Evolutionary conservation across 805 yeast species (phyloP), one percentile per base, ranked within the genome.

Genomic region (Candida tammaniensis): DNA sequence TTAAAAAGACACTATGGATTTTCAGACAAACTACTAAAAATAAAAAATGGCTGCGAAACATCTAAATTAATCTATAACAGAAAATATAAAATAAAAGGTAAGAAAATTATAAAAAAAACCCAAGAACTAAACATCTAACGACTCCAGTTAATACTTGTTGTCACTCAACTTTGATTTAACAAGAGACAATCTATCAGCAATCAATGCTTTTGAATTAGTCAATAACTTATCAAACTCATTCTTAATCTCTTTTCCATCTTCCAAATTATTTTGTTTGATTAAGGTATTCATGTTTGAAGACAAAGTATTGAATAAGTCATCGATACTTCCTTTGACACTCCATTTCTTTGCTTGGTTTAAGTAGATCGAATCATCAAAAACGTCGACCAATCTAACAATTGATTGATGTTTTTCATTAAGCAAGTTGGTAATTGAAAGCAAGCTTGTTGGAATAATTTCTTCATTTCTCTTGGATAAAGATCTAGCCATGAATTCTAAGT

Each of bases 311-410:
- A 31, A 14, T 24, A 32, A 27, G 3, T 15, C 26, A 8, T 32
- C 22, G 5, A 32, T 16, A 11, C 16, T 27, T 13, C 10, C 14
- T 17, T 32, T 32, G 12, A 32, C 36, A 5, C 27, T 22, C 10
- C 8, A 11, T 16, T 32, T 32, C 16, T 26, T 32, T 20, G 27
- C 30, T 16, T 15, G 21, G n/a, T 27, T 32, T 13, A 27, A 21
- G 20, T 27, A 33, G 6, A 17, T 22, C 13, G 37, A 24, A 18
- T 33, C 37, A 22, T 33, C 24, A 17, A 33, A 33, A 27, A 28
- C 15, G 11, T 17, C 25, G 3, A 33, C 11, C 12, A 10, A 27
- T 5, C 12, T 27, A 17, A 17, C 28, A 8, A 33, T 24, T 4
- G 17, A 13, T 5, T 27, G 28, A n/a, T 33, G 32, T 11, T 33